A percentile compares a stretch with the other conserved stretches of the same genome.
Evolutionary conservation across 192 early-diverging fungal genomes (phyloP).

Genomic region (Backusella luteola): DNA sequence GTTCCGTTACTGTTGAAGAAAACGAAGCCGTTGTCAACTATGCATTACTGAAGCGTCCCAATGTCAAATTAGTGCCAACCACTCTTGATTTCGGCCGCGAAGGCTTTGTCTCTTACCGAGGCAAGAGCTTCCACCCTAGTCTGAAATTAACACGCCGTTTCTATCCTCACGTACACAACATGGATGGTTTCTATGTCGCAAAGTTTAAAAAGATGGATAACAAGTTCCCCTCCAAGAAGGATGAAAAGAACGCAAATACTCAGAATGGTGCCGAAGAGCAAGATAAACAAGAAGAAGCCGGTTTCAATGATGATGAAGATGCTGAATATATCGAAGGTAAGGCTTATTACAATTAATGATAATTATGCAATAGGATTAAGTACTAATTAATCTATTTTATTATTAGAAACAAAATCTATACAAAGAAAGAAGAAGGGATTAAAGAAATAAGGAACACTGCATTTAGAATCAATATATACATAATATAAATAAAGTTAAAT

Average conservation of each 20-base stretch:
- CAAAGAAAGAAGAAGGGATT: conserved; percentile 17
- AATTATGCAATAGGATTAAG: background rate
- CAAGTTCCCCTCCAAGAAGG: conserved; percentile 56
- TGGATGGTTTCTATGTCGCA: conserved; percentile 99
- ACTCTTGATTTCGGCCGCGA: conserved; percentile 93
- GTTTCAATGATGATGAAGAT: conserved; percentile 68
- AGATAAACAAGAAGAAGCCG: conserved; percentile 29
- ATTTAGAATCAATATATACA: conserved; percentile 3
- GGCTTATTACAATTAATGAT: background rate
- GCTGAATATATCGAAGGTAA: conserved; percentile 49
- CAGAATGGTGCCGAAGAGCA: conserved; percentile 41
- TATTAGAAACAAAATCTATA: conserved; percentile 11
- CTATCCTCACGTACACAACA: conserved; percentile 98
- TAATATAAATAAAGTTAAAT: conserved; percentile 2
- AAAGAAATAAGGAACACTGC: conserved; percentile 11
- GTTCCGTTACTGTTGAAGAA: conserved; percentile 97
- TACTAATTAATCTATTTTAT: background rate
- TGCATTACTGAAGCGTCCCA: conserved; percentile 90
- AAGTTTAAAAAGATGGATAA: conserved; percentile 96
- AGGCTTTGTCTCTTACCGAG: conserved; percentile 86
- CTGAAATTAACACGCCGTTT: conserved; percentile 82
- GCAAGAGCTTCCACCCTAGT: conserved; percentile 83
- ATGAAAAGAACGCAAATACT: conserved; percentile 35
- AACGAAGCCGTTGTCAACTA: conserved; percentile 98
- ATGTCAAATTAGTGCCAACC: conserved; percentile 87